Base-by-base conservation (phyloP, 257 asterid species). In the Rehmannia glutinosa region DNA sequence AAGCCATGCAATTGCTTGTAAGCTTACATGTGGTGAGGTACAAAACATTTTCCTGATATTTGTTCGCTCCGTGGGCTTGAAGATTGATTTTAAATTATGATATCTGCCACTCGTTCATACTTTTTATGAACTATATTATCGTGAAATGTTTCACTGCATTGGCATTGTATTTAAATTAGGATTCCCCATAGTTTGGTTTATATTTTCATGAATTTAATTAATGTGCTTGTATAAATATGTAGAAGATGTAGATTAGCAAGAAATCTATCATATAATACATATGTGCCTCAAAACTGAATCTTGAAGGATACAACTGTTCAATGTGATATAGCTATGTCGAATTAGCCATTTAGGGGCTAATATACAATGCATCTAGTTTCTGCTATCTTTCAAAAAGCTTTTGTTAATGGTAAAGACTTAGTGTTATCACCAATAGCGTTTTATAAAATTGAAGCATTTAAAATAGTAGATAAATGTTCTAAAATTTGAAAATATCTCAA, bases 21-120 rank as follows among this genome's bases (percentile, higher is more conserved):
- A 83, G 88, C 95, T 90, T 74, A 90, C 97, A 36, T 90, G 97
- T 77, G 97, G 96, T 54, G 74, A 86, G 96, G 97, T 90, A 84
- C 47, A 45, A 49, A 36, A 39, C 61, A 54, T 17, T 61, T 70
- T 20, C 23, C 42, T 38, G 30, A n/a, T 32, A 6, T 62, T 30
- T 2, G 7, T 58, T 50, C 57, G 19, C 58, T 64, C 24, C 12
- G 23, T 53, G 28, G 17, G n/a, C 28, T 30, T 55, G 17, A 51
- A 57, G 60, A 47, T 58, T 24, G 39, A 35, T 72, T 60, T 60
- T 21, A 47, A 58, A 55, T 35, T 46, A 1, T 52, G 21, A 27
- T 36, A 50, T 25, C 25, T 24, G 49, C 64, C 19, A 49, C 19
- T 39, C 51, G 2, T 60, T 16, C 19, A 19, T 33, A 25, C 50